Percentiles rank a stretch among this genome's conserved stretches.
phyloP scores from a whole-genome alignment of 2,329 filamentous ascomycete species.

The Neonectria hederae region DNA sequence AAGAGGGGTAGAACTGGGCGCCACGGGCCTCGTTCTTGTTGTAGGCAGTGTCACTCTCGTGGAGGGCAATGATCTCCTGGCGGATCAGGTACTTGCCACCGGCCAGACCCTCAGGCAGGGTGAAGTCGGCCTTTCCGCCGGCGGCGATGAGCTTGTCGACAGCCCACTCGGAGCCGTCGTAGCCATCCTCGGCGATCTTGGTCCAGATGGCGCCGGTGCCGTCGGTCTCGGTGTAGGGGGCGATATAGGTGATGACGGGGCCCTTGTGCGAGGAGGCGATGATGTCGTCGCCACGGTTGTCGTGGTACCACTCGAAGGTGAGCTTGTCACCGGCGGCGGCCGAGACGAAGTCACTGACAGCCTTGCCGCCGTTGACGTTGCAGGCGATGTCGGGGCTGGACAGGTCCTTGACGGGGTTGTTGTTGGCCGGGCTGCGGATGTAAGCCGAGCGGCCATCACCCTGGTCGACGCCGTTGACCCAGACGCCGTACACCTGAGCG shows the following conservation, averaged over 20 bases:
- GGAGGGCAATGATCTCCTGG: slow-evolving; percentile 64
- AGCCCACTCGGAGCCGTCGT: slow-evolving; percentile 54
- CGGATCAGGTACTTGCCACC: slow-evolving; percentile 64
- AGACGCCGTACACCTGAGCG: slow-evolving; percentile 57
- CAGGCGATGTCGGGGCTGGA: slow-evolving; percentile 53
- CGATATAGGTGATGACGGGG: slow-evolving; percentile 63
- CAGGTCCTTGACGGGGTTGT: slow-evolving; percentile 57
- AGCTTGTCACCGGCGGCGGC: slow-evolving; percentile 60
- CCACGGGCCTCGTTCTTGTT: slow-evolving; percentile 46
- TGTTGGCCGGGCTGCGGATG: slow-evolving; percentile 56
- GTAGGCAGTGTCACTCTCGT: slow-evolving; percentile 53
- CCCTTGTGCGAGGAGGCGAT: slow-evolving; percentile 63
- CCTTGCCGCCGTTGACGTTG: slow-evolving; percentile 53
- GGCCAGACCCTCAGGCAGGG: slow-evolving; percentile 55
- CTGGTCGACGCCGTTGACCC: slow-evolving; percentile 57
- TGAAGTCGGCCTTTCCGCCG: slow-evolving; percentile 59
- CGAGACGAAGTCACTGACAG: slow-evolving; percentile 51
- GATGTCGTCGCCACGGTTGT: slow-evolving; percentile 61
- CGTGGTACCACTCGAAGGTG: slow-evolving; percentile 61
- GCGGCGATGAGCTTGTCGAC: slow-evolving; percentile 57
- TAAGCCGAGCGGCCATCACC: slow-evolving; percentile 53
- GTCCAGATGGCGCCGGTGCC: slow-evolving; percentile 63
- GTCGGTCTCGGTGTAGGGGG: slow-evolving; percentile 51
- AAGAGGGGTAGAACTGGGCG: slow-evolving; percentile 61
- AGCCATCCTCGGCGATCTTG: slow-evolving; percentile 52